Base-by-base conservation (phyloP, 306 rosid species). In the Herpetospermum pedunculosum region DNA sequence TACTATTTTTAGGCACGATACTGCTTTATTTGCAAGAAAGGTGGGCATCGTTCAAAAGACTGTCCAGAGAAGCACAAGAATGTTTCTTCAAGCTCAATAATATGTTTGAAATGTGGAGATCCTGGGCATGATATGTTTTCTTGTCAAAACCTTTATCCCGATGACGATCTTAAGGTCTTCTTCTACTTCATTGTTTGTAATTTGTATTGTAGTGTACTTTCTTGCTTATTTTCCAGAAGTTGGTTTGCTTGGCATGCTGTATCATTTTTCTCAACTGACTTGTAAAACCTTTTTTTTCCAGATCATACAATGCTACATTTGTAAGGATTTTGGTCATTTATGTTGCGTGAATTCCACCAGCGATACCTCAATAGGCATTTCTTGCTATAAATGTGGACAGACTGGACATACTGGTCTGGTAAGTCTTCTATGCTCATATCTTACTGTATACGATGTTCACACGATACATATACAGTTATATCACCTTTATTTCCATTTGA, bases 351-450 rank as follows among this genome's bases (percentile, higher is more conserved):
- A 70, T 58, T 68, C 83, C 74, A 78, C 28, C 29, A 79, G 84
- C 63, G 53, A 70, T 64, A 73, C 50, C 28, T 32, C 74, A 0
- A 70, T 82, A 82, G 92, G 80, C 75, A 40, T 89, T 83, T 94
- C 97, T 38, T 94, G 97, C 83, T 94, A 89, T 79, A 89, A 77
- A 84, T 94, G 99, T 70, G 97, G 99, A 48, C 83, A 79, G 73
- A 47, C 81, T 73, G 99, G 99, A 19, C 99, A 94, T 77, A 79
- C 92, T 21, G 97, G 99, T 75, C 77, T 83, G 97, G 99, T 94
- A 84, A 88, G 96, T 84, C 69, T 34, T 72, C 35, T 52, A n/a
- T 70, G 74, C 43, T 41, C 11, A 43, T n/a, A 18, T 14, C 35
- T 6, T 38, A 40, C 14, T 43, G 13, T 46, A 26, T 4, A 68